Conservation (phyloP, 176 grass and related monocot species). For the Saccharum spontaneum region DNA sequence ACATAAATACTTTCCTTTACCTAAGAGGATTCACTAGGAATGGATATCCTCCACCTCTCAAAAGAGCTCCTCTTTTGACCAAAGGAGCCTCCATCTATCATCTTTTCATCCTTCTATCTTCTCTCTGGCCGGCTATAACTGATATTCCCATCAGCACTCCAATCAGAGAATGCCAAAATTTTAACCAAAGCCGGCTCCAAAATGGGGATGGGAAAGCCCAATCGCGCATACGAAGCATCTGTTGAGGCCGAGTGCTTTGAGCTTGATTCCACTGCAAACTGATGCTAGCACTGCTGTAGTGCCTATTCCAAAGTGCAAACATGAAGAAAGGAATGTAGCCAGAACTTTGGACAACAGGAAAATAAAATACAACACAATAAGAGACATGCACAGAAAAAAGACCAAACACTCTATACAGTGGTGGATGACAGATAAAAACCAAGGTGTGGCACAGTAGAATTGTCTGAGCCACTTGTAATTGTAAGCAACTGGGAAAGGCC, state of each 20-base stretch:
- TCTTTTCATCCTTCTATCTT: slow-evolving; percentile 43
- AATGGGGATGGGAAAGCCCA: slow-evolving; percentile 10
- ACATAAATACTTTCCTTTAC: slow-evolving; percentile 54
- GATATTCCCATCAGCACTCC: slow-evolving; percentile 53
- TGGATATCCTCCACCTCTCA: slow-evolving; percentile 35
- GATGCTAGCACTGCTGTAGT: not conserved
- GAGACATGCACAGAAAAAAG: not conserved
- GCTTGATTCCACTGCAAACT: not conserved
- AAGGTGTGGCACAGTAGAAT: too few species aligned
- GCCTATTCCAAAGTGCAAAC: not conserved
- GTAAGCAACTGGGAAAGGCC: not conserved
- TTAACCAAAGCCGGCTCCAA: not conserved
- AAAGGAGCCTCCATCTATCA: slow-evolving; percentile 29
- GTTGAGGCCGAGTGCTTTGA: not conserved
- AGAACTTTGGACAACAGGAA: not conserved
- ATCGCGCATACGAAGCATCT: not conserved
- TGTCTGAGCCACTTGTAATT: not conserved
- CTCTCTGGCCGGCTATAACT: slow-evolving; percentile 37
- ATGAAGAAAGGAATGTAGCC: slow-evolving; percentile 24
- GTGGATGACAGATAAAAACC: too few species aligned
- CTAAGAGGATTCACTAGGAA: slow-evolving; percentile 34
- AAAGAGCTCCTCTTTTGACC: slow-evolving; percentile 39
- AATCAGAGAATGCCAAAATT: slow-evolving; percentile 28
- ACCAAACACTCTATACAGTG: not conserved
- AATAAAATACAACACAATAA: not conserved